Base-by-base conservation (phyloP, 352 stramenopile species). In the Saprolegnia parasitica region DNA sequence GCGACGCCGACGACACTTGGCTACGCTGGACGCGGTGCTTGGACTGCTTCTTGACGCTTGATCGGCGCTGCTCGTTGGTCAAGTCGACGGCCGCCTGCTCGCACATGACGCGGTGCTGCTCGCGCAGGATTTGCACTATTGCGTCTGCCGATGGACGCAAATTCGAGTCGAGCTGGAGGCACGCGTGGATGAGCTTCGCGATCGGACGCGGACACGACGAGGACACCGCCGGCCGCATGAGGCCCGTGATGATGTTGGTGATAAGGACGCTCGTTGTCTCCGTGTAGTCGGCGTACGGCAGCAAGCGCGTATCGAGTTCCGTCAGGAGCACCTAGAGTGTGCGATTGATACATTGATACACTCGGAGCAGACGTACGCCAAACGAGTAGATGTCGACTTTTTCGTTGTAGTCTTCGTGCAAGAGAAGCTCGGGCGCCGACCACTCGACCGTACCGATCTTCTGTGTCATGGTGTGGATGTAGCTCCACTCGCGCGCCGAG, bases 301-400 rank as follows among this genome's bases (percentile, higher is more conserved):
- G 35, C n/a, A 62, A 21, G 4, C 63, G 49, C 26, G 63, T 70
- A 46, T 70, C 63, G 18, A 70, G 23, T 47, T 70, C 63, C 16
- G 55, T 39, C 9, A 70, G 49, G 4, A 70, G 63, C 47, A 70
- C 47, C 63, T 70, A 61, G 16, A 42, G 26, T 21, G 10, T 18
- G 26, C 21, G 15, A 47, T 10, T n/a, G n/a, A n/a, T 52, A n/a
- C 15, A 52, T n/a, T n/a, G n/a, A n/a, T 15, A 15, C 45, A 52
- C 45, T 52, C 45, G n/a, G n/a, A n/a, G n/a, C n/a, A n/a, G 35
- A 46, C 8, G 42, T 58, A 77, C 73, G 18, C 73, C 73, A 46
- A 77, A 77, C 15, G 73, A 73, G 49, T 72, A 77, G 20, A 77
- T 77, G 55, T 77, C 73, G 40, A 73, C 71, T 45, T 76, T 62